Evolutionary conservation across 1,284 basidiomycete genomes (phyloP).

Genomic region (Thecaphora frezii): DNA sequence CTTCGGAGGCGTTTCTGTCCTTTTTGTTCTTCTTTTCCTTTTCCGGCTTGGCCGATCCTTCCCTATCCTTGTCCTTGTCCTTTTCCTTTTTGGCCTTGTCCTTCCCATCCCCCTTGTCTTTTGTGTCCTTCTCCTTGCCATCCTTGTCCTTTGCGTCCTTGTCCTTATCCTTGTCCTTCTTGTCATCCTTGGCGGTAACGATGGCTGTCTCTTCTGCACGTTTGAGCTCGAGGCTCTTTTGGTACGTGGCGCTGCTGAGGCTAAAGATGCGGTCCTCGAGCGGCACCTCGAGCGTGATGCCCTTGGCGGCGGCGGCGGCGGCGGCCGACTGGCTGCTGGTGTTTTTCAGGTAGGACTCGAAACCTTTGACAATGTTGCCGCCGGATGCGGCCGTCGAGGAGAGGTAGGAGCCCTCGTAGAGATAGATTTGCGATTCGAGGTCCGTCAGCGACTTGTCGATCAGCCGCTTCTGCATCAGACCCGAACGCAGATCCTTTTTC

Average conservation of each 20-base stretch:
- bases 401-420: constrained; percentile 57
- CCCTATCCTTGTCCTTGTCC: not conserved
- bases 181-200: constrained; percentile 8
- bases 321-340: constrained; percentile 3
- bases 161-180: constrained; percentile 8
- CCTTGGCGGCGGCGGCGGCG: constrained; percentile 1
- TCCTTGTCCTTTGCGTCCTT: not conserved
- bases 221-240: constrained; percentile 49
- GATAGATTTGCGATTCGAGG: constrained; percentile 56
- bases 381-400: constrained; percentile 48
- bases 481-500: constrained; percentile 38
- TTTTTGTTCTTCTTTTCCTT: constrained; percentile 1
- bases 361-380: constrained; percentile 58
- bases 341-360: constrained; percentile 54
- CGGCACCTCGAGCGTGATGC: constrained; percentile 18
- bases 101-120: constrained; percentile 14
- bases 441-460: constrained; percentile 52
- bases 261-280: constrained; percentile 53
- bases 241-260: constrained; percentile 46
- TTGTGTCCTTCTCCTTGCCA: not conserved
- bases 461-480: constrained; percentile 43
- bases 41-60: not conserved
- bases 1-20: not conserved
- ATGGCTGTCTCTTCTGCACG: constrained; percentile 25
- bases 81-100: constrained; percentile 9